Evolutionary conservation across 1,139 yeast species (phyloP).

Genomic region (Zhuliangozyma parablackwelliae): DNA sequence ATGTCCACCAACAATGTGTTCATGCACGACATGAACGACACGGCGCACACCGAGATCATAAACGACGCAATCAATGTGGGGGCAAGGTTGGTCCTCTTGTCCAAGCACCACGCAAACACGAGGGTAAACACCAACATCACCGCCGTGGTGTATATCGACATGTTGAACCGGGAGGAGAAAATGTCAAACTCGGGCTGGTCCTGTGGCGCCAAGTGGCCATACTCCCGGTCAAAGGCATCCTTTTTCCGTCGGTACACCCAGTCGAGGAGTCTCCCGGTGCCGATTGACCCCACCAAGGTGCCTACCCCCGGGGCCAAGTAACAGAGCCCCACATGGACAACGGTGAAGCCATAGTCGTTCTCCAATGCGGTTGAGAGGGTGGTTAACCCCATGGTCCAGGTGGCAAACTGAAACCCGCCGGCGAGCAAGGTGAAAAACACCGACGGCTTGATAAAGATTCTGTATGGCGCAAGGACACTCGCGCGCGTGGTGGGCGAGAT

Average conservation of each 20-base stretch:
- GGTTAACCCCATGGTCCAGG: conserved; percentile 69
- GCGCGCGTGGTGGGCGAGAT: conserved; percentile 19
- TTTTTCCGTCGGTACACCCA: conserved; percentile 19
- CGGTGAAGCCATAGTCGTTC: conserved; percentile 43
- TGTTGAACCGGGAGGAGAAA: conserved; percentile 23
- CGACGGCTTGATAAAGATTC: conserved; percentile 30
- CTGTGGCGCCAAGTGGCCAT: conserved; percentile 25
- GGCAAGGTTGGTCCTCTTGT: conserved; percentile 43
- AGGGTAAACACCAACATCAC: conserved; percentile 36
- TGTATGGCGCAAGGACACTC: conserved; percentile 44
- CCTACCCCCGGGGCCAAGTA: conserved; percentile 60
- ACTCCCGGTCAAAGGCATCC: conserved; percentile 37
- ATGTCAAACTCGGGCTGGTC: conserved; percentile 17
- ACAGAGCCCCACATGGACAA: conserved; percentile 58
- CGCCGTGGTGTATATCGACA: conserved; percentile 21
- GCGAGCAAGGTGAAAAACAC: conserved; percentile 38
- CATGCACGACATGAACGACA: conserved; percentile 19
- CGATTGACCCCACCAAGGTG: conserved; percentile 48
- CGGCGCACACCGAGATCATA: conserved; percentile 35
- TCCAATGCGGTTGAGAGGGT: conserved; percentile 55
- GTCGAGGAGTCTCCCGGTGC: conserved; percentile 46
- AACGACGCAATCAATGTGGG: conserved; percentile 55
- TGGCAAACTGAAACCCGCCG: conserved; percentile 56
- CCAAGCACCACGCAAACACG: conserved; percentile 70
- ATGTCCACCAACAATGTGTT: conserved; percentile 28